Conservation (phyloP, 768 basidiomycete species). For the Lyophyllum atratum region DNA sequence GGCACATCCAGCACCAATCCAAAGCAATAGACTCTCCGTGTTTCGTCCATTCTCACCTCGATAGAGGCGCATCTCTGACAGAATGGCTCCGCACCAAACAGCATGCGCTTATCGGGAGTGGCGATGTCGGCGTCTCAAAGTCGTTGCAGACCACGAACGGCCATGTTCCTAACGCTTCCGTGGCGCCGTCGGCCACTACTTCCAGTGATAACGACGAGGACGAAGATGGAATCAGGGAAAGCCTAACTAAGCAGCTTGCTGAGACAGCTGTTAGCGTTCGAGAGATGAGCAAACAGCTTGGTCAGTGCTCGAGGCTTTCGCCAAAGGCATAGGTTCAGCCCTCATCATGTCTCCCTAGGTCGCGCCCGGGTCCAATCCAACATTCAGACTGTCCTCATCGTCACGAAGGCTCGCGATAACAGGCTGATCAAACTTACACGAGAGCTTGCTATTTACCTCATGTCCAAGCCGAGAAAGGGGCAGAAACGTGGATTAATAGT, state of each 20-base stretch:
- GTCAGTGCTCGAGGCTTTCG: constrained; percentile 42
- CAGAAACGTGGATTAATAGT: constrained; percentile 81
- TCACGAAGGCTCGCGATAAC: constrained; percentile 98
- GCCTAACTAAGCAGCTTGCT: constrained; percentile 88
- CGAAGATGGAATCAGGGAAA: constrained; percentile 71
- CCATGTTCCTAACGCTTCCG: constrained; percentile 12
- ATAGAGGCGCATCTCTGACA: constrained; percentile 75
- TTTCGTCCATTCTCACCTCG: constrained; percentile 91
- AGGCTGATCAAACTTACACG: constrained; percentile 93
- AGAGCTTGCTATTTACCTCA: constrained; percentile 92
- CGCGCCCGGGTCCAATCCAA: constrained; percentile 89
- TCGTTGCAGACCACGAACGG: constrained; percentile 38
- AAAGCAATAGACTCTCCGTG: constrained; percentile 71
- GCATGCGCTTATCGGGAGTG: constrained; percentile 30
- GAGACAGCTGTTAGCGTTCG: constrained; percentile 97
- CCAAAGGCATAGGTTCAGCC: constrained; percentile 2
- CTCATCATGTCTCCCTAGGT: constrained; percentile 47
- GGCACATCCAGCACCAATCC: constrained; percentile 14
- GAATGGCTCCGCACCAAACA: constrained; percentile 67
- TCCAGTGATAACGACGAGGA: constrained; percentile 45
- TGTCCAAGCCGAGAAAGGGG: constrained; percentile 77
- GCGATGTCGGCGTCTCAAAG: constrained; percentile 52
- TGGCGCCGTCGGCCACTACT: constrained; percentile 22
- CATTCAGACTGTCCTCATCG: constrained; percentile 91
- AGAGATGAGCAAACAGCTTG: constrained; percentile 99